Conservation (phyloP, 176 grass and related monocot species). For the Avena atlantica region DNA sequence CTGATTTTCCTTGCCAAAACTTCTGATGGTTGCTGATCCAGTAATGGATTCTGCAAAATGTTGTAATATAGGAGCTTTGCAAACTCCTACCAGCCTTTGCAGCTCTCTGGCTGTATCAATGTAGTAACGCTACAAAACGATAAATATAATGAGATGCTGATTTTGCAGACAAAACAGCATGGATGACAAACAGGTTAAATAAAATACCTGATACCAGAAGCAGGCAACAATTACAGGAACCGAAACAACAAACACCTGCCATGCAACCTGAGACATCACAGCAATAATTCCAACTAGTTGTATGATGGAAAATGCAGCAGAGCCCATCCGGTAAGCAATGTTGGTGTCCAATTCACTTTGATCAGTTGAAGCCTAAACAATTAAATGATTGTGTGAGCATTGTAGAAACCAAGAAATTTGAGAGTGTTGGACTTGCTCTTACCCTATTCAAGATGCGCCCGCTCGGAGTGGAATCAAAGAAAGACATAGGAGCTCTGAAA, state of each 20-base stretch:
- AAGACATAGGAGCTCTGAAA: constrained; percentile 90
- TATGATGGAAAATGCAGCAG: constrained; percentile 67
- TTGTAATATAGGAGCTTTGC: constrained; percentile 87
- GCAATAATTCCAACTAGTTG: constrained; percentile 58
- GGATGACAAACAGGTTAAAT: constrained; percentile 13
- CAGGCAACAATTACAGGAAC: background rate
- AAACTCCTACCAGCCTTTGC: constrained; percentile 63
- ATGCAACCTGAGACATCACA: constrained; percentile 71
- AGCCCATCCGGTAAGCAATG: constrained; percentile 55
- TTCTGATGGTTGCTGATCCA: constrained; percentile 22
- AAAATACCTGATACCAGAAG: constrained; percentile 31
- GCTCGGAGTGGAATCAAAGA: constrained; percentile 90
- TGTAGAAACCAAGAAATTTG: constrained; percentile 39
- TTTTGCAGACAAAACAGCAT: background rate
- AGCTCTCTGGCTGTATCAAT: constrained; percentile 71
- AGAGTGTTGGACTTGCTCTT: constrained; percentile 48
- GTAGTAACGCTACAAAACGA: constrained; percentile 64
- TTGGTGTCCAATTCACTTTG: constrained; percentile 73
- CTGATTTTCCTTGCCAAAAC: constrained; percentile 23
- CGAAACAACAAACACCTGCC: constrained; percentile 60
- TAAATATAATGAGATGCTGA: constrained; percentile 13
- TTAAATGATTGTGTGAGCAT: constrained; percentile 22
- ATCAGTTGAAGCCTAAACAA: constrained; percentile 77
- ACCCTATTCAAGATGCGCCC: constrained; percentile 79
- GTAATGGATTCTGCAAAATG: constrained; percentile 68